A percentile compares a stretch with the other conserved stretches of the same genome.
Evolutionary conservation across 768 basidiomycete species (phyloP).

Genomic region (Phanerochaete sordida): DNA sequence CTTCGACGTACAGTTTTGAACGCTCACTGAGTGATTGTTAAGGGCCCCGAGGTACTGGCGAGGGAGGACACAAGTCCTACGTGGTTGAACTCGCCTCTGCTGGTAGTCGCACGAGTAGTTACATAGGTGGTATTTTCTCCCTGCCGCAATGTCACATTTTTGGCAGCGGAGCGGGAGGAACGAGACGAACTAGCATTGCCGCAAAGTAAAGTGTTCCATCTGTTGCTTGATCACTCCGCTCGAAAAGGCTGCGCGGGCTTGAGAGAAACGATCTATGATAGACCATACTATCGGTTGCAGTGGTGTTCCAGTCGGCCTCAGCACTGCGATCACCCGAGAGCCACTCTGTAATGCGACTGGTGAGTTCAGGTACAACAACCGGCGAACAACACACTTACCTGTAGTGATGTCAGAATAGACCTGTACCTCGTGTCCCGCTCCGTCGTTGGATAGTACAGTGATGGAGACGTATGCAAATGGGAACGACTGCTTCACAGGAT

Average conservation of each 20-base stretch:
- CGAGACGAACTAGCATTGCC: too few relatives aligned
- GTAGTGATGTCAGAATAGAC: constrained; percentile 37
- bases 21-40: constrained; percentile 15
- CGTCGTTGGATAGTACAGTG: constrained; percentile 27
- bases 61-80: constrained; percentile 16
- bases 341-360: constrained; percentile 15
- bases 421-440: constrained; percentile 29
- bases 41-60: constrained; percentile 8
- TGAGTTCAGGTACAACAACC: too few relatives aligned
- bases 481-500: constrained; percentile 35
- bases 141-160: background rate
- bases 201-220: too few relatives aligned
- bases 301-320: constrained; percentile 1
- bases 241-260: background rate
- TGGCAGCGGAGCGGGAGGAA: background rate
- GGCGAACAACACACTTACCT: constrained; percentile 18
- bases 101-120: constrained; percentile 12
- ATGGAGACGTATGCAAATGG: constrained; percentile 37
- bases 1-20: too few relatives aligned
- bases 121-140: background rate
- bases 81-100: constrained; percentile 16
- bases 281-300: background rate
- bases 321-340: constrained; percentile 14
- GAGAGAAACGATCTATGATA: constrained; percentile 13
- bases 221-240: too few relatives aligned